Evolutionary conservation across 805 yeast genomes (phyloP).

Genomic region (Wickerhamiella slavikovae): DNA sequence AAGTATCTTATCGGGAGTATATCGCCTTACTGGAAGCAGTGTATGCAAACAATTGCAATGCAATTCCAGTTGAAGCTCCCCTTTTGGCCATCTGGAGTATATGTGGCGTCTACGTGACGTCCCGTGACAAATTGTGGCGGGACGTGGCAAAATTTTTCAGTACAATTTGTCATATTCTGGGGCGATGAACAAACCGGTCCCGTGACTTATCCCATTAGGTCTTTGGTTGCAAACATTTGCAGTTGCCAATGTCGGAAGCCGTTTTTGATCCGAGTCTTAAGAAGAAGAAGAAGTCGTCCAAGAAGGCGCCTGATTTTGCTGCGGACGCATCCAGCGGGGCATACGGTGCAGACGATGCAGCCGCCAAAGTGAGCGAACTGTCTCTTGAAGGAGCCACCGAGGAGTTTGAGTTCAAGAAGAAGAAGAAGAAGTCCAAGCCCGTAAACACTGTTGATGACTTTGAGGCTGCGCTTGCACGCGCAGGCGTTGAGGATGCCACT

Average conservation of each 20-base stretch:
- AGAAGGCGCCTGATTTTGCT: conserved; percentile 8
- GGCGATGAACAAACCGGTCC: no score
- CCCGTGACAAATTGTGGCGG: no score
- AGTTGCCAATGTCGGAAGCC: conserved; percentile 9
- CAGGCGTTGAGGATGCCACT: conserved; percentile 49
- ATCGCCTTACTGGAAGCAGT: no score
- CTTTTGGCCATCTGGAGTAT: no score
- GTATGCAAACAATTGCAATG: no score
- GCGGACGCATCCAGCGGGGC: conserved; percentile 4
- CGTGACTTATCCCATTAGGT: no score
- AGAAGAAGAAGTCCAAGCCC: conserved; percentile 49
- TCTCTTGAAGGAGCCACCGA: conserved; percentile 26
- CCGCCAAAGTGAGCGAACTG: conserved; percentile 55
- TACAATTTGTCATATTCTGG: no score
- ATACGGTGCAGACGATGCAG: conserved; percentile 22
- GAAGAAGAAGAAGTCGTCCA: conserved; percentile 16
- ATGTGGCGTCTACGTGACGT: no score
- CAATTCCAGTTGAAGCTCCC: no score
- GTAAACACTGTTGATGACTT: conserved; percentile 51
- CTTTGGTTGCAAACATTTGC: no score
- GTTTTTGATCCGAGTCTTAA: conserved; percentile 18
- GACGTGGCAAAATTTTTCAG: no score
- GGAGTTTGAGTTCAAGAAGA: conserved; percentile 28
- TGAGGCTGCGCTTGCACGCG: conserved; percentile 74
- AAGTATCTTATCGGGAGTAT: no score